Percentiles rank a stretch among this genome's conserved stretches.
Evolutionary conservation across 306 rosid genomes (phyloP).

Genomic region (Vicia sativa): DNA sequence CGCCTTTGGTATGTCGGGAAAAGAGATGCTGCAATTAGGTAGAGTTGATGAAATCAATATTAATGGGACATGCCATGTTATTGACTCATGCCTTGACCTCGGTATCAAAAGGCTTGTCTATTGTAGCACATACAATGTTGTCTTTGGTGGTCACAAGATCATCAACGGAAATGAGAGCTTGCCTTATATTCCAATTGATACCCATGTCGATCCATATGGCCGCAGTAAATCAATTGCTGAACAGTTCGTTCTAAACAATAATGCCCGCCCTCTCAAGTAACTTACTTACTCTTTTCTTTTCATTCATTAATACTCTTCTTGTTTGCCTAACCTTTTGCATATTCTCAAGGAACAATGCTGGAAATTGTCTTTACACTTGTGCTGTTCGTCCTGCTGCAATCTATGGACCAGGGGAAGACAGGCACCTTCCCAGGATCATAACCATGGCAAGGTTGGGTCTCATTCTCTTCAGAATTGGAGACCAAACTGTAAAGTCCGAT

Average conservation of each 20-base stretch:
- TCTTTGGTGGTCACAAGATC: slow-evolving; percentile 74
- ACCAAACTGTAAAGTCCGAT: slow-evolving; percentile 70
- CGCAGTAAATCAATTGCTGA: slow-evolving; percentile 91
- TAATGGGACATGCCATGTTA: slow-evolving; percentile 75
- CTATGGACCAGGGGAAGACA: slow-evolving; percentile 94
- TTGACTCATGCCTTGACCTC: slow-evolving; percentile 74
- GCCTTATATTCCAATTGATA: slow-evolving; percentile 80
- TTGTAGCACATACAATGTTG: slow-evolving; percentile 85
- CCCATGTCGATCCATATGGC: slow-evolving; percentile 72
- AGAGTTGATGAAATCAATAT: slow-evolving; percentile 82
- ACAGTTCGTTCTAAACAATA: slow-evolving; percentile 81
- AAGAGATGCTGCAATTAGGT: slow-evolving; percentile 84
- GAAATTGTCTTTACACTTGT: slow-evolving; percentile 70
- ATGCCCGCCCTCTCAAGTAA: slow-evolving; percentile 72
- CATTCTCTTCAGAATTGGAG: slow-evolving; percentile 69
- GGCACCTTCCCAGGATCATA: slow-evolving; percentile 85
- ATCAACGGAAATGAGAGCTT: slow-evolving; percentile 73
- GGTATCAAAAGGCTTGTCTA: slow-evolving; percentile 76
- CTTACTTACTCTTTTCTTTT: not conserved
- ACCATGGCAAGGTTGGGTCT: slow-evolving; percentile 78
- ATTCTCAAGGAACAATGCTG: slow-evolving; percentile 52
- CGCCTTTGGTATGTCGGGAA: slow-evolving; percentile 87
- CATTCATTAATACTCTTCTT: not conserved
- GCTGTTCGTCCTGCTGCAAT: slow-evolving; percentile 92
- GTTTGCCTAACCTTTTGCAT: slow-evolving; percentile 18